A percentile compares a stretch with the other conserved stretches of the same genome.
These are phyloP conservation scores for Sporothrix pallida DNA, from an alignment of 2,329 filamentous ascomycete species.

Conservation along the genomic window DNA sequence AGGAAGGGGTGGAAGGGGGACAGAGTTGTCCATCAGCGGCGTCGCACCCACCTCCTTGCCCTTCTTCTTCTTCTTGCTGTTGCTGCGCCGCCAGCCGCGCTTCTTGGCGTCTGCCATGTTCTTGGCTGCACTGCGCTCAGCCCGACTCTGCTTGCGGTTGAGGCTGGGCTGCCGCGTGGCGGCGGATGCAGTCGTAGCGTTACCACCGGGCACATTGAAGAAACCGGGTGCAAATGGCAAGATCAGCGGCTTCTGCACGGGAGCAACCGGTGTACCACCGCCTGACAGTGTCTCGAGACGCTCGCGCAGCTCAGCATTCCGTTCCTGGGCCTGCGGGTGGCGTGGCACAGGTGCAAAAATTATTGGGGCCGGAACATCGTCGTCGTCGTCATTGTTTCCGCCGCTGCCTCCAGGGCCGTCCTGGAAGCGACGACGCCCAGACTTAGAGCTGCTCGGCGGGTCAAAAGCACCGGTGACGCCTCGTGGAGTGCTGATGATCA, in stretches of 20 bases:
- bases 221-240: slow-evolving; percentile 42
- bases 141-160: slow-evolving; percentile 58
- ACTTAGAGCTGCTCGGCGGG: slow-evolving; percentile 45
- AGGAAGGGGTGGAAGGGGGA: not conserved
- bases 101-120: slow-evolving; percentile 67
- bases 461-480: slow-evolving; percentile 62
- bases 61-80: slow-evolving; percentile 50
- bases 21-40: not conserved
- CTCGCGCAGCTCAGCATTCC: slow-evolving; percentile 50
- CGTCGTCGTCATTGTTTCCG: not conserved
- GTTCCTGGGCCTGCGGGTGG: slow-evolving; percentile 52
- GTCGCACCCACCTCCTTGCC: slow-evolving; percentile 37
- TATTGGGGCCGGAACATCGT: slow-evolving; percentile 42
- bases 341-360: slow-evolving; percentile 61
- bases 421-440: not conserved
- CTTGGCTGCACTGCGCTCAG: slow-evolving; percentile 65
- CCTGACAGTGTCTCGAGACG: slow-evolving; percentile 63
- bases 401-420: not conserved
- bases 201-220: not conserved
- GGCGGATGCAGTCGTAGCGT: slow-evolving; percentile 44
- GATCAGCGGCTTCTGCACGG: slow-evolving; percentile 32
- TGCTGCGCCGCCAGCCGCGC: slow-evolving; percentile 56
- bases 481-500: slow-evolving; percentile 66
- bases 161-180: slow-evolving; percentile 50
- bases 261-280: slow-evolving; percentile 38